Conservation (phyloP, 179 eudicot species). For the Camellia oleifera region DNA sequence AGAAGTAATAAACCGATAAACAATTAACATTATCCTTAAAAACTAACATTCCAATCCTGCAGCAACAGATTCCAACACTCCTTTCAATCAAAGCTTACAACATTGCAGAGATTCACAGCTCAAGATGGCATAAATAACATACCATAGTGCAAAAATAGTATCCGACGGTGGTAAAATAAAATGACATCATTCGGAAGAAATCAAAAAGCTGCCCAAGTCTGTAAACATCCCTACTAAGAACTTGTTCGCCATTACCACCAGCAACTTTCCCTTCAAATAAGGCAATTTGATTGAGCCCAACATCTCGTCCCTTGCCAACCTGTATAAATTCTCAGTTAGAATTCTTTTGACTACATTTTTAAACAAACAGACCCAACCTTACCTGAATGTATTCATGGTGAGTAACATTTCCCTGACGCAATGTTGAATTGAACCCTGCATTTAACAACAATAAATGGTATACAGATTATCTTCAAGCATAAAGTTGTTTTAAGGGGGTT, state of each 20-base stretch:
- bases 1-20: not conserved
- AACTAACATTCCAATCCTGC: not conserved
- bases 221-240: conserved; percentile 95
- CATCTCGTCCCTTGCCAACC: conserved; percentile 99
- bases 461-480: not conserved
- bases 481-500: not conserved
- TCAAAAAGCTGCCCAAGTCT: conserved; percentile 98
- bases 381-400: conserved; percentile 99
- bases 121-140: conserved; percentile 22
- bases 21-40: not conserved
- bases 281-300: conserved; percentile 98
- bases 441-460: not conserved
- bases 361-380: conserved; percentile 15
- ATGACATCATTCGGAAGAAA: conserved; percentile 96
- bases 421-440: conserved; percentile 95
- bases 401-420: conserved; percentile 95
- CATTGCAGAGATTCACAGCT: not conserved
- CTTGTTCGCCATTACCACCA: conserved; percentile 99
- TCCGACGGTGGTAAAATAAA: conserved; percentile 96
- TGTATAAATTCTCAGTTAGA: conserved; percentile 30
- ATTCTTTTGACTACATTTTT: not conserved
- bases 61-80: not conserved
- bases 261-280: conserved; percentile 99
- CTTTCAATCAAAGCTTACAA: not conserved
- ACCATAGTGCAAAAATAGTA: conserved; percentile 98